Evolutionary conservation across 129 eudicot genomes (phyloP).

Genomic region (Artemisia tridentata): DNA sequence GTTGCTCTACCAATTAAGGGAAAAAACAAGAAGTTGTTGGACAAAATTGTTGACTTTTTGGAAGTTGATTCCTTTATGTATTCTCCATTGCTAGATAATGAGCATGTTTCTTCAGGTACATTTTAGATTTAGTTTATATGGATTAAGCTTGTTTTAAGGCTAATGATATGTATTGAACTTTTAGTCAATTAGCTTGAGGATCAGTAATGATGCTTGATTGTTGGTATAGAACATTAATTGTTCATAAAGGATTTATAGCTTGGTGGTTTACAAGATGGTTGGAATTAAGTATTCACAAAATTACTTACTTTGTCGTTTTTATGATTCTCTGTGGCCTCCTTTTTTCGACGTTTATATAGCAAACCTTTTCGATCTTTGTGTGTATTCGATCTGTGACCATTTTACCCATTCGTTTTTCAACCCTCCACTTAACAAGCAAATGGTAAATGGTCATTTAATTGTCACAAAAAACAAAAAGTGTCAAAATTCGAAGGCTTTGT

Average conservation of each 20-base stretch:
- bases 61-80: slow-evolving; percentile 33
- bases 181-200: no score
- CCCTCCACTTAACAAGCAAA: no score
- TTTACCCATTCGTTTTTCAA: no score
- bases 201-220: no score
- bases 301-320: no score
- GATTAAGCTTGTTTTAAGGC: not conserved
- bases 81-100: slow-evolving; percentile 28
- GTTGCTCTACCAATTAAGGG: slow-evolving; percentile 24
- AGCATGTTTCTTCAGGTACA: slow-evolving; percentile 22
- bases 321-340: no score
- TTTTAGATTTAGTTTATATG: not conserved
- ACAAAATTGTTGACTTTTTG: slow-evolving; percentile 24
- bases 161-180: not conserved
- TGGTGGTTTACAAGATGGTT: not conserved
- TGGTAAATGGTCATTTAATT: no score
- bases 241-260: not conserved
- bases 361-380: no score
- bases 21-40: slow-evolving; percentile 20
- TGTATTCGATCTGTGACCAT: not conserved
- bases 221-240: not conserved
- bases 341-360: no score
- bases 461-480: no score
- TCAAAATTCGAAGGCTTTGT: no score
- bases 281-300: no score